Conservation (phyloP, 768 basidiomycete species). For the Pholiota microspora region DNA sequence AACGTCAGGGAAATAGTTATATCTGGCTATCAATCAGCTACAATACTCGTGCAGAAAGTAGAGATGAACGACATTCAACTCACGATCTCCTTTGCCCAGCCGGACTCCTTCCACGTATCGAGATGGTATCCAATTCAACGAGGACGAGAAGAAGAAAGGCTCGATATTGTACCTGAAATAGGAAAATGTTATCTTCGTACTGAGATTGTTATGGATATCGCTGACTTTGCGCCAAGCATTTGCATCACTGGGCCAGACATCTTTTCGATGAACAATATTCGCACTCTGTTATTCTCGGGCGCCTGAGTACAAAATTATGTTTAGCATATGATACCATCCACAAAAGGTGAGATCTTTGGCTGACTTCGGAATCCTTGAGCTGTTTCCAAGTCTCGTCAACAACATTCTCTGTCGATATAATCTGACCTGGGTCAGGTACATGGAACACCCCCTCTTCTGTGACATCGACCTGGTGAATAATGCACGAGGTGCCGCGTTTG, state of each 20-base stretch:
- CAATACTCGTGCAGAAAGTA: too few relatives aligned
- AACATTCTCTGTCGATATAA: constrained; percentile 21
- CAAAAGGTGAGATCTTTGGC: constrained; percentile 13
- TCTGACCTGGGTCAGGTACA: constrained; percentile 21
- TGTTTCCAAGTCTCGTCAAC: constrained; percentile 36
- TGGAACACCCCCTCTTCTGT: constrained; percentile 34
- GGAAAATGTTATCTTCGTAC: not conserved
- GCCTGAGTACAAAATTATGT: constrained; percentile 21
- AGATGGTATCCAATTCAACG: constrained; percentile 66
- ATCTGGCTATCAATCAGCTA: constrained; percentile 31
- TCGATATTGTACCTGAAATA: constrained; percentile 52
- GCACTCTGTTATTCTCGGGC: constrained; percentile 37
- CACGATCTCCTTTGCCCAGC: constrained; percentile 48
- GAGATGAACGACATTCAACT: constrained; percentile 18
- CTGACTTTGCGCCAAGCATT: constrained; percentile 59
- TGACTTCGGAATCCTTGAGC: constrained; percentile 32
- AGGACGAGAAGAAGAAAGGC: constrained; percentile 68
- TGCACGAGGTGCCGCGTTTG: constrained; percentile 22
- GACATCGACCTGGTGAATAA: constrained; percentile 41
- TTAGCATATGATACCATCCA: not conserved
- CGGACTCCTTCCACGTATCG: constrained; percentile 53
- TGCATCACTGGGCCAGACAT: constrained; percentile 52
- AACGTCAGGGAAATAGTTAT: constrained; percentile 59
- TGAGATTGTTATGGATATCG: not conserved
- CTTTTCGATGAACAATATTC: constrained; percentile 52